A percentile compares a stretch with the other conserved stretches of the same genome.
phyloP scores from a whole-genome alignment of 371 early-diverging fungal genomes.

The Capniomyces stellatus region DNA sequence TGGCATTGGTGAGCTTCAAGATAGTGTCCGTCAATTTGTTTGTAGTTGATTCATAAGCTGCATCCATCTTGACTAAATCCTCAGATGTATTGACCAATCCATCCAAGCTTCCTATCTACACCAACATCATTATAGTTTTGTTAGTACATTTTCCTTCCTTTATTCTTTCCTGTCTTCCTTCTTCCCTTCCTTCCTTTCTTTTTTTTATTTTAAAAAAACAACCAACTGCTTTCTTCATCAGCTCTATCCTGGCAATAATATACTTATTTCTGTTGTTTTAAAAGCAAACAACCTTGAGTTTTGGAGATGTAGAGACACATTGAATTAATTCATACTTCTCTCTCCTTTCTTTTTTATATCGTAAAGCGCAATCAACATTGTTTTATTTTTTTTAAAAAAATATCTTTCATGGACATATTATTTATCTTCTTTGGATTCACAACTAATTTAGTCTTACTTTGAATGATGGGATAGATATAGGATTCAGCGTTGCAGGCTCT shows the following conservation, averaged over 20 bases:
- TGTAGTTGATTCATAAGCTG: not conserved
- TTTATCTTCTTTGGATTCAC: too few relatives aligned
- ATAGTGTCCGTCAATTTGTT: not conserved
- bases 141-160: too few relatives aligned
- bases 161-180: too few relatives aligned
- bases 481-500: not conserved
- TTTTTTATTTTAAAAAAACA: too few relatives aligned
- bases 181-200: too few relatives aligned
- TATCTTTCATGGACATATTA: too few relatives aligned
- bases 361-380: too few relatives aligned
- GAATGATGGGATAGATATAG: not conserved
- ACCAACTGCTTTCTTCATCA: too few relatives aligned
- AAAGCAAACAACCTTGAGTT: not conserved
- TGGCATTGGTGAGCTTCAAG: not conserved
- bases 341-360: too few relatives aligned
- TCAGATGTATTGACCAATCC: not conserved
- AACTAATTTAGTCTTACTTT: not conserved
- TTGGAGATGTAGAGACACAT: not conserved
- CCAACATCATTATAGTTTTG: not conserved
- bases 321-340: too few relatives aligned
- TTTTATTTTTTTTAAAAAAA: too few relatives aligned
- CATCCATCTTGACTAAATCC: not conserved
- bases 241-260: not conserved
- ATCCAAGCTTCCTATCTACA: slow-evolving; percentile 1
- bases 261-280: not conserved